Evolutionary conservation across 345 rosid species (phyloP), one percentile per base, ranked within the genome.

Genomic region (Gossypium thurberi): DNA sequence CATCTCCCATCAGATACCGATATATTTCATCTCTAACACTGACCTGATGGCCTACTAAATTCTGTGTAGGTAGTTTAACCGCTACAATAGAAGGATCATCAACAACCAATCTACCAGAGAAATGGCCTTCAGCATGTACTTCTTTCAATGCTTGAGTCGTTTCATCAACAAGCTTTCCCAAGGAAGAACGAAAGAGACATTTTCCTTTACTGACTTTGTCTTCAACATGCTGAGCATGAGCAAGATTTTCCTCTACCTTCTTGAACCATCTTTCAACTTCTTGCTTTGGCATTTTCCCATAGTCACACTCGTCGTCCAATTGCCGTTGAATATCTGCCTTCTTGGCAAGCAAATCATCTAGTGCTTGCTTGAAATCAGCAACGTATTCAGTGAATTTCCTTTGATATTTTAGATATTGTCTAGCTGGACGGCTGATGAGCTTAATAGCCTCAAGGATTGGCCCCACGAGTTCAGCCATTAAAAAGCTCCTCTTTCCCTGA

Each of bases 301-400:
- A 14, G 8, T 0, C 13, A 25, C 0, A 4, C 25, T 51, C 15
- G 0, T 23, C 33, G 11, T 12, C 0, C 40, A 58, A 4, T 13
- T 58, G 3, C 0, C 4, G 15, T 1, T 21, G 33, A 12, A 4
- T 5, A 25, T 58, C 63, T 2, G 0, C 63, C 28, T 69, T 1
- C 5, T 14, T 0, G 0, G 1, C 33, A 0, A 0, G 1, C 43
- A 69, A 69, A 6, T 2, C 47, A 50, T 4, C 17, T 43, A 25
- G 10, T n/a, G 23, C 55, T 50, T 11, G 6, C 6, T 21, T 51
- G 46, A 69, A 52, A 50, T 15, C 43, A 8, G 4, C 6, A 46
- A 52, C 44, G 3, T 28, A 28, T 3, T 52, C 0, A 0, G 15
- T 4, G 72, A 69, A 21, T 43, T 69, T 26, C 18, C 0, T 52